Evolutionary conservation across 129 eudicot genomes (phyloP), one percentile per base, ranked within the genome.

Genomic region (Helianthus annuus): DNA sequence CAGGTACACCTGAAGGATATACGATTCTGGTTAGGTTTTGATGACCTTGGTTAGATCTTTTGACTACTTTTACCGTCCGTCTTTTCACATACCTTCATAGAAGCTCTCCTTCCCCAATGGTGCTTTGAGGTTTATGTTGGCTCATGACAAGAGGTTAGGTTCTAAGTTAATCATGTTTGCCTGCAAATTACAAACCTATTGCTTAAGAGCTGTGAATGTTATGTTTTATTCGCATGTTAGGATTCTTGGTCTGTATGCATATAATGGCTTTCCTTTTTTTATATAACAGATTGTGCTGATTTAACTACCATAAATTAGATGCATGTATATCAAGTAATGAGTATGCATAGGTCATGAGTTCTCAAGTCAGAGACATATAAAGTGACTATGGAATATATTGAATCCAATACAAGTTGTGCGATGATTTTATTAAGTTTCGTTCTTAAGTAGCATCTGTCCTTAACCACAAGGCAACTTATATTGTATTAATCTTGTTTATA

Each of bases 191-290:
- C 66, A 57, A 22, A 39, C 45, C 7, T 40, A 5, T 13, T 40
- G 5, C 55, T 27, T 27, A 27, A 27, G 32, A 27, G 32, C 32
- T 27, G 32, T 27, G 32, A 27, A 27, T 27, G 32, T 27, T 27
- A 27, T 27, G 32, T 27, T 27, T 27, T 27, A 27, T 27, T 27
- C 32, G 32, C 32, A 27, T 27, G 32, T 40, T 71, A 40, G 55
- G 71, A 32, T 57, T 53, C 44, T 60, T 71, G 44, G 68, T 58
- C 12, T 57, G 56, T 44, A 57, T 71, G 45, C 45, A 13, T 71
- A 71, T 71, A 48, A 19, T 58, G 59, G 76, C 46, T 16, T 48
- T 22, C 48, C 51, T 15, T 48, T 19, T 19, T 19, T 19, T 19
- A 19, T 19, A 19, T 19, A 19, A 19, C 22, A 19, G 22, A 11